phyloP scores from a whole-genome alignment of 371 early-diverging fungal genomes.

The Mortierella sp. region DNA sequence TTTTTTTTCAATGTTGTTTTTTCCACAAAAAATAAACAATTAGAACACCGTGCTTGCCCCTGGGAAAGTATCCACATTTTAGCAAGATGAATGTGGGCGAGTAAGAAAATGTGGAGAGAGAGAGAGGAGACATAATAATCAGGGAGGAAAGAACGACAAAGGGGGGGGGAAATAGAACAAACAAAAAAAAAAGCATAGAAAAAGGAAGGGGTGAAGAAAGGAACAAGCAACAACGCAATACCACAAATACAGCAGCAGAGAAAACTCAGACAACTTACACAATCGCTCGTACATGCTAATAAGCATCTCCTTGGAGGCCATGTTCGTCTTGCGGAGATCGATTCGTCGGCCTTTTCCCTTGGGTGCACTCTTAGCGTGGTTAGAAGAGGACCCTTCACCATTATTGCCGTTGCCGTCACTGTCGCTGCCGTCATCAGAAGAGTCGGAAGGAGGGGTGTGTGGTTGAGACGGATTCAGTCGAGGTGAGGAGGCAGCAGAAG shows the following conservation, averaged over 20 bases:
- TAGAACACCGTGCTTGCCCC: too few species aligned
- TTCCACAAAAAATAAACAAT: conserved; percentile 13
- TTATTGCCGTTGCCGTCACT: neutral
- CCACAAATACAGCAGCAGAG: too few species aligned
- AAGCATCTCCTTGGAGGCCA: conserved; percentile 25
- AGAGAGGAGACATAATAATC: too few species aligned
- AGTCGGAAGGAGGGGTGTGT: neutral
- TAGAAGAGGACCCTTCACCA: neutral
- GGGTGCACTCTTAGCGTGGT: conserved; percentile 19
- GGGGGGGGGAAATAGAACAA: too few species aligned
- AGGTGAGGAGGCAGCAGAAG: conserved; percentile 4
- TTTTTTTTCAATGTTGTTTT: neutral
- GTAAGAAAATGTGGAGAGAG: too few species aligned
- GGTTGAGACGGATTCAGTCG: neutral
- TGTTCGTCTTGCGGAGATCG: conserved; percentile 45
- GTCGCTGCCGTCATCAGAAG: neutral
- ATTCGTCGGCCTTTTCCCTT: conserved; percentile 31
- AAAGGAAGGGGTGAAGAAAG: neutral
- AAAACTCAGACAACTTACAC: conserved; percentile 24
- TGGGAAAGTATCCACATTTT: neutral
- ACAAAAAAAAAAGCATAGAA: too few species aligned
- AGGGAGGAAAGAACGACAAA: too few species aligned
- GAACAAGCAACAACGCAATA: too few species aligned
- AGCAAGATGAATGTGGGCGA: neutral
- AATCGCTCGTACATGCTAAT: conserved; percentile 35